Evolutionary conservation across 371 early-diverging fungal species (phyloP).

Genomic region (Mucor saturninus): DNA sequence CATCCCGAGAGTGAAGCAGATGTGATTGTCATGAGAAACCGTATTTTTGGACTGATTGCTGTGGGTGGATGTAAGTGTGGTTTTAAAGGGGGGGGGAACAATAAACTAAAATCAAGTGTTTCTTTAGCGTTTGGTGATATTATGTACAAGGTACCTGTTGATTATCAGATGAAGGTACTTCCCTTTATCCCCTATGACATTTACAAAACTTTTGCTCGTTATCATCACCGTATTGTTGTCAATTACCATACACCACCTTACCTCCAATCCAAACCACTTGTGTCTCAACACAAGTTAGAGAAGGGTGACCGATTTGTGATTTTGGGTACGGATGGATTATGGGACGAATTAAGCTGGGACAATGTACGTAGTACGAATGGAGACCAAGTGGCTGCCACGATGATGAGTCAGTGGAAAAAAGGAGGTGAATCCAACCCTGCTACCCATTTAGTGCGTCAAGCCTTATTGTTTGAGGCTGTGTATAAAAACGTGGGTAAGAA

Average conservation of each 20-base stretch:
- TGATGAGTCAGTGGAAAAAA: constrained; percentile 36
- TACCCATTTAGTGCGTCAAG: constrained; percentile 84
- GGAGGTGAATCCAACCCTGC: constrained; percentile 77
- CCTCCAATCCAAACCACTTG: constrained; percentile 88
- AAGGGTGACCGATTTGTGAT: constrained; percentile 82
- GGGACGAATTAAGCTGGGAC: constrained; percentile 83
- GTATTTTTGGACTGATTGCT: constrained; percentile 56
- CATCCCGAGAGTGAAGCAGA: constrained; percentile 49
- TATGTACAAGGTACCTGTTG: constrained; percentile 79
- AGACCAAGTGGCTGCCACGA: constrained; percentile 45
- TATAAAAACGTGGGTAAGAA: constrained; percentile 43
- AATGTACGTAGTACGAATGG: constrained; percentile 59
- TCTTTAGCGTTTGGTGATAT: constrained; percentile 80
- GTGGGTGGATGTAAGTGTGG: constrained; percentile 52
- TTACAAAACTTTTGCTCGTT: constrained; percentile 65
- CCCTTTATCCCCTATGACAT: constrained; percentile 58
- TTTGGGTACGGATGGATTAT: constrained; percentile 94
- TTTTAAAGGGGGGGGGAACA: neutral
- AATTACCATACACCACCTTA: constrained; percentile 91
- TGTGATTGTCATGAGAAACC: constrained; percentile 42
- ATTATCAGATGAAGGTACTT: constrained; percentile 61
- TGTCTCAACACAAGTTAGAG: constrained; percentile 68
- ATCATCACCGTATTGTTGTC: constrained; percentile 65
- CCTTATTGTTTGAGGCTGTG: constrained; percentile 56
- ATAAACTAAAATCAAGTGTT: constrained; percentile 26